Evolutionary conservation across 208 protist species (phyloP), one percentile per base, ranked within the genome.

Genomic region (Herpetomonas muscarum): DNA sequence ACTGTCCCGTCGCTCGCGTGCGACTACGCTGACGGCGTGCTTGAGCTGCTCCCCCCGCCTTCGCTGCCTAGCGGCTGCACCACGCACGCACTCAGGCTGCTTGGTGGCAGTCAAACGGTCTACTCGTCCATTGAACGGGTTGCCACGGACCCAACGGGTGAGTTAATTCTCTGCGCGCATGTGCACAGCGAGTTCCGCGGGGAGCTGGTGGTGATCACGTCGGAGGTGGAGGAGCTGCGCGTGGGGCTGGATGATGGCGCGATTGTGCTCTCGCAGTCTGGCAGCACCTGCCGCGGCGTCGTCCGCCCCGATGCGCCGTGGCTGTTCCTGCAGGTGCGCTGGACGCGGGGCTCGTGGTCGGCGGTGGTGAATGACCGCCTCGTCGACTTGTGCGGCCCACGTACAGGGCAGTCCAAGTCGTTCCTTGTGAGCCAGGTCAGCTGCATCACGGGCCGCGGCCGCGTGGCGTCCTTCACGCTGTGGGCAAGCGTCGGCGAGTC

Each of bases 321-420:
- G 81, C 76, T 76, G 34, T 79, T 86, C 41, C 34, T 94, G 13
- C 73, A 76, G 19, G 86, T 61, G 6, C 65, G 75, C 45, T 94
- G 88, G 85, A 74, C 29, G 25, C 66, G 60, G 28, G 85, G 85
- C 10, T 68, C 70, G 47, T 92, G 85, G 78, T 72, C 70, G 15
- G 51, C 90, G 17, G 67, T 42, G 28, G 67, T 94, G n/a, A 84
- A 94, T 46, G 63, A 58, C 19, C 52, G 47, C 44, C 55, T 81
- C 21, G 61, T 89, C 9, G 74, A 82, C 34, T 67, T 94, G 46
- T 58, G 62, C 32, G 88, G 88, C 1, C 53, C 61, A 15, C 82
- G 83, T 39, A 78, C 61, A 26, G 65, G 53, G 49, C 75, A 75
- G 36, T 61, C 55, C 25, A 82, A 83, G 67, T 63, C 70, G 19